A percentile compares a stretch with the other conserved stretches of the same genome.
Evolutionary conservation across 495 filamentous ascomycete genomes (phyloP).

Genomic region (Aspergillus sparsus): DNA sequence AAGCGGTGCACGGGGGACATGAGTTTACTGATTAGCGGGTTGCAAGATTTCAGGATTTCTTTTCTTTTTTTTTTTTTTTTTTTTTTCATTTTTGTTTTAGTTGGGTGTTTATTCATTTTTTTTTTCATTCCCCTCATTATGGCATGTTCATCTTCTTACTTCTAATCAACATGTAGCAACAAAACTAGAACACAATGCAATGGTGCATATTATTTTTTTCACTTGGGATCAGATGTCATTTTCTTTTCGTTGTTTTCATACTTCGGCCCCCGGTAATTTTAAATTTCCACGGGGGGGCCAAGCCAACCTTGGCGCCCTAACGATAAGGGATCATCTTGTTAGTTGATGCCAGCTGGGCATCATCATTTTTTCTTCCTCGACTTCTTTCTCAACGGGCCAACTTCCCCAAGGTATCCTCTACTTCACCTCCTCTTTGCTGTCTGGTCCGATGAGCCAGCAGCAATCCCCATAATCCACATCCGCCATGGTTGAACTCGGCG

Average conservation of each 20-base stretch:
- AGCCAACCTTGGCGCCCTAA: slow-evolving; percentile 2
- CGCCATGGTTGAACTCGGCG: slow-evolving; percentile 34
- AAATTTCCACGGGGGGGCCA: neutral
- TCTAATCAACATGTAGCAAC: slow-evolving; percentile 2
- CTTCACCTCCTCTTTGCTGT: neutral
- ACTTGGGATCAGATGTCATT: too few relatives aligned
- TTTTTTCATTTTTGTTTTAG: neutral
- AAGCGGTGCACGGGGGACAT: slow-evolving; percentile 7
- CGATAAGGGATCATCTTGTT: slow-evolving; percentile 4
- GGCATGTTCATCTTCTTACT: slow-evolving; percentile 9
- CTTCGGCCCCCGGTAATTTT: neutral
- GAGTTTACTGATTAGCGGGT: slow-evolving; percentile 15
- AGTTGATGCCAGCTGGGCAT: slow-evolving; percentile 16
- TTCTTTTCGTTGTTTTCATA: neutral
- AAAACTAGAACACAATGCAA: neutral
- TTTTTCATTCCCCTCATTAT: slow-evolving; percentile 10
- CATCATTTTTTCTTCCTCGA: slow-evolving; percentile 4
- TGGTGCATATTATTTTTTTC: too few relatives aligned
- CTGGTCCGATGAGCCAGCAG: slow-evolving; percentile 14
- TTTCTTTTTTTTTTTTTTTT: neutral
- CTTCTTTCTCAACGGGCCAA: neutral
- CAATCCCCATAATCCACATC: neutral
- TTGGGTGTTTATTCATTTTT: slow-evolving; percentile 6
- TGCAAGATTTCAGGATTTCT: neutral
- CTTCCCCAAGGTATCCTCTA: neutral